phyloP scores from a whole-genome alignment of 257 asterid species.

The Nicotiana benthamiana region DNA sequence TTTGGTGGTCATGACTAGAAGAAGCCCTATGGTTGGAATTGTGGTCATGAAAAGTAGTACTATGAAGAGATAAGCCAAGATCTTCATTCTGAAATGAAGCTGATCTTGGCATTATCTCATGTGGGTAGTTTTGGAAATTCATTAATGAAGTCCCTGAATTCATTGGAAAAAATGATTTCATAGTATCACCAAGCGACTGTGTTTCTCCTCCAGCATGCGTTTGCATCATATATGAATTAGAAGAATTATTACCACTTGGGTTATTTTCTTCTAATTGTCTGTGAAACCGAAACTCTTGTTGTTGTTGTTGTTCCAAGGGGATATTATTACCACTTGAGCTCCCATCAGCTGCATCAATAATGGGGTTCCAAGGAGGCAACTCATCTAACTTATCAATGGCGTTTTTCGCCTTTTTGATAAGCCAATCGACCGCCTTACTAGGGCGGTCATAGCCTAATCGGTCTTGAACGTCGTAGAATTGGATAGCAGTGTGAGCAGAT shows the following conservation, averaged over 20 bases:
- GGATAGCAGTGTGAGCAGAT: constrained; percentile 94
- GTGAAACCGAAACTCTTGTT: not conserved
- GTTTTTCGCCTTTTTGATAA: constrained; percentile 75
- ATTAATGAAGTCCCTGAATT: constrained; percentile 45
- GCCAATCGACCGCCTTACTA: constrained; percentile 98
- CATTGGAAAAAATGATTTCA: constrained; percentile 80
- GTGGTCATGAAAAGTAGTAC: not conserved
- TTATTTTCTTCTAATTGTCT: constrained; percentile 11
- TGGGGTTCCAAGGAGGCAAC: constrained; percentile 95
- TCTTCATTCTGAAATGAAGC: constrained; percentile 52
- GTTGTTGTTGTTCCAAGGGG: not conserved
- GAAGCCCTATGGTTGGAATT: not conserved
- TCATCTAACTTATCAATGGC: constrained; percentile 91
- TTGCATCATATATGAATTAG: not conserved
- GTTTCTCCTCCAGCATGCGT: constrained; percentile 20
- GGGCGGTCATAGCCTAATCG: constrained; percentile 98
- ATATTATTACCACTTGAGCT: too few species aligned
- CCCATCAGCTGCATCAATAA: constrained; percentile 5
- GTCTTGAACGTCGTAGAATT: constrained; percentile 94
- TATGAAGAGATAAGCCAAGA: constrained; percentile 21
- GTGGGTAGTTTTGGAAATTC: constrained; percentile 57
- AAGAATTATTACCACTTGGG: not conserved
- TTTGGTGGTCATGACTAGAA: not conserved
- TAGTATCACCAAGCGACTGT: constrained; percentile 73
- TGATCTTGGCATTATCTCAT: constrained; percentile 46